Percentiles rank a stretch among this genome's conserved stretches.
Conservation (phyloP, 192 early-diverging fungal species). For the Haplosporangium gracile region DNA sequence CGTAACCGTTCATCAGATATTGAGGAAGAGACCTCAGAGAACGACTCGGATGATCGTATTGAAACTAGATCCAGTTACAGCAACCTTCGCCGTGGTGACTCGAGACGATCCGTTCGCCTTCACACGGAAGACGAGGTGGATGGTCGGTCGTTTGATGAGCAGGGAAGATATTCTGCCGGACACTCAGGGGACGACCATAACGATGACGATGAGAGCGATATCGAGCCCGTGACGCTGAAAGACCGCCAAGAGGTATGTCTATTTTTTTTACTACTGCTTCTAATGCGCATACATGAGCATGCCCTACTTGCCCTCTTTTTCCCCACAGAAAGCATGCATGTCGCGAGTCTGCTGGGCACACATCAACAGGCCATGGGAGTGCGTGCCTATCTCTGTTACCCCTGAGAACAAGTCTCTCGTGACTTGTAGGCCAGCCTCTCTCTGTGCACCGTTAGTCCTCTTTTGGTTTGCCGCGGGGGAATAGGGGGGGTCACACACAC, state of each 20-base stretch:
- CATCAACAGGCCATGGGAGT: background rate
- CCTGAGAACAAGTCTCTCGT: background rate
- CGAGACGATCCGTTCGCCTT: conserved; percentile 43
- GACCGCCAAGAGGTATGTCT: conserved; percentile 67
- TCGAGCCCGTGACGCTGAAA: conserved; percentile 66
- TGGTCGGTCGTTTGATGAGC: conserved; percentile 30
- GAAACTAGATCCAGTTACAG: conserved; percentile 32
- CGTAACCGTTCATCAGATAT: conserved; percentile 47
- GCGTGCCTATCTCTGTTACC: background rate
- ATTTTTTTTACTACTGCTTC: background rate
- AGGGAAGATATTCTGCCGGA: conserved; percentile 12
- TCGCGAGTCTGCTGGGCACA: background rate
- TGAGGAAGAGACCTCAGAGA: conserved; percentile 51
- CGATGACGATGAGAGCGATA: conserved; percentile 59
- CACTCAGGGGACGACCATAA: conserved; percentile 33
- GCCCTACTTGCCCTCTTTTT: background rate
- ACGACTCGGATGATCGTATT: conserved; percentile 25
- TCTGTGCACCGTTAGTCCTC: background rate
- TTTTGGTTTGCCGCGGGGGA: background rate
- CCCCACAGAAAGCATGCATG: background rate
- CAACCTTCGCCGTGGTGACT: conserved; percentile 32
- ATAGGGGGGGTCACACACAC: background rate
- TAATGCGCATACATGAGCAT: too few species aligned
- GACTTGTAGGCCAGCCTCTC: background rate
- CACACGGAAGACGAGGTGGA: conserved; percentile 42